Evolutionary conservation across 768 basidiomycete genomes (phyloP).

Genomic region (Rhodotorula toruloides): DNA sequence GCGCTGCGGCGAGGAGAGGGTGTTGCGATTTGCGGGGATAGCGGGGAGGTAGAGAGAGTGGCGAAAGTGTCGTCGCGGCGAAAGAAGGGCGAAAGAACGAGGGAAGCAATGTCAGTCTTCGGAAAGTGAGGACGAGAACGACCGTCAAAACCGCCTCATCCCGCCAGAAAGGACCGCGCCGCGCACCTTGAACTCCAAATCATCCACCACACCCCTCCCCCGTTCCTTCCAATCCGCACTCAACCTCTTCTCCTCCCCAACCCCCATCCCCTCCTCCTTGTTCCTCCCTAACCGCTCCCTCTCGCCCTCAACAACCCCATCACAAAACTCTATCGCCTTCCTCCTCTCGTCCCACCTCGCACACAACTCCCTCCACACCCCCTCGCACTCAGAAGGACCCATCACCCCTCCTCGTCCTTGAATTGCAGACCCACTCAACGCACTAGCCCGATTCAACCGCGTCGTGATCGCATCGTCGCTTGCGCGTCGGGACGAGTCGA

Average conservation of each 20-base stretch:
- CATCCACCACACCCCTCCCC: conserved; percentile 7
- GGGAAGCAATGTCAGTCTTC: background rate
- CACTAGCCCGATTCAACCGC: conserved; percentile 21
- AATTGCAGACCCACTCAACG: conserved; percentile 1
- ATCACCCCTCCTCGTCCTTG: background rate
- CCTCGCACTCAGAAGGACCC: conserved; percentile 12
- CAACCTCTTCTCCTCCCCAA: conserved; percentile 5
- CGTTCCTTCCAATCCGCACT: conserved; percentile 12
- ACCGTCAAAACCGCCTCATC: no score
- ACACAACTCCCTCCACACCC: conserved; percentile 10
- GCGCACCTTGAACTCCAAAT: conserved; percentile 19
- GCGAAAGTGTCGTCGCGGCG: background rate
- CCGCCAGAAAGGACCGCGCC: background rate
- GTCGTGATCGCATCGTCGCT: conserved; percentile 22
- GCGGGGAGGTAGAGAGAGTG: background rate
- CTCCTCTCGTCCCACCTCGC: conserved; percentile 13
- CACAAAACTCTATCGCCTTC: conserved; percentile 20
- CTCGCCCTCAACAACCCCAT: conserved; percentile 7
- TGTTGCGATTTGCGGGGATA: no score
- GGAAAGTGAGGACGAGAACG: background rate
- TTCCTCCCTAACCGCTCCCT: background rate
- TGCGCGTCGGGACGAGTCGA: conserved; percentile 9
- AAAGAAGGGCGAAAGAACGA: background rate
- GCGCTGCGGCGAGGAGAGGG: conserved; percentile 1
- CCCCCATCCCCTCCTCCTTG: no score